These are phyloP conservation scores for Chlorophyllum brunneum DNA, from an alignment of 768 basidiomycete species.

Conservation along the genomic window DNA sequence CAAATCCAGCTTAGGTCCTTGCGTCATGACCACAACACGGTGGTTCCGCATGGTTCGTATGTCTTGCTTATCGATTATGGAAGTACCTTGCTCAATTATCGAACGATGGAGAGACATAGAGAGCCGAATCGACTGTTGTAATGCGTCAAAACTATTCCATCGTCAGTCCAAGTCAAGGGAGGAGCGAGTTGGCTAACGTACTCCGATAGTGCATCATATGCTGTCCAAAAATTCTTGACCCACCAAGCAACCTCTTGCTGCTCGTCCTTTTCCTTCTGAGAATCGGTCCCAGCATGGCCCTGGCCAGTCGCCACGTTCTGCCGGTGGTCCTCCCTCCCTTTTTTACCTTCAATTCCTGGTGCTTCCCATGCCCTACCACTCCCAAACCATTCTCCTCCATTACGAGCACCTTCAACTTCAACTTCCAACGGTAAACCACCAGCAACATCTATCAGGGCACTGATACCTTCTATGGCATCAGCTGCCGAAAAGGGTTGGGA, in stretches of 20 bases:
- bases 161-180: not conserved
- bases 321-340: constrained; percentile 30
- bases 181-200: constrained; percentile 39
- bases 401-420: constrained; percentile 80
- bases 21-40: constrained; percentile 83
- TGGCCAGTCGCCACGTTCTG: constrained; percentile 2
- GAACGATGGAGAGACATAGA: constrained; percentile 92
- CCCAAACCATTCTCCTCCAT: constrained; percentile 97
- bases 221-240: constrained; percentile 92
- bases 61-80: constrained; percentile 93
- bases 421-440: constrained; percentile 88
- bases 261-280: constrained; percentile 27
- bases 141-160: constrained; percentile 53
- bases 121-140: constrained; percentile 75
- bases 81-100: constrained; percentile 92
- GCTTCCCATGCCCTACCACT: constrained; percentile 76
- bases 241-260: constrained; percentile 60
- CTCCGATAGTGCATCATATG: constrained; percentile 90
- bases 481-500: constrained; percentile 86
- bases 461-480: constrained; percentile 88
- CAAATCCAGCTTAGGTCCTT: constrained; percentile 91
- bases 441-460: constrained; percentile 86
- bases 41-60: constrained; percentile 87
- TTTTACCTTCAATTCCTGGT: constrained; percentile 29
- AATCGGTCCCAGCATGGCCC: constrained; percentile 12